Evolutionary conservation across 1,139 yeast genomes (phyloP).

Genomic region (Debaryomyces singareniensis): DNA sequence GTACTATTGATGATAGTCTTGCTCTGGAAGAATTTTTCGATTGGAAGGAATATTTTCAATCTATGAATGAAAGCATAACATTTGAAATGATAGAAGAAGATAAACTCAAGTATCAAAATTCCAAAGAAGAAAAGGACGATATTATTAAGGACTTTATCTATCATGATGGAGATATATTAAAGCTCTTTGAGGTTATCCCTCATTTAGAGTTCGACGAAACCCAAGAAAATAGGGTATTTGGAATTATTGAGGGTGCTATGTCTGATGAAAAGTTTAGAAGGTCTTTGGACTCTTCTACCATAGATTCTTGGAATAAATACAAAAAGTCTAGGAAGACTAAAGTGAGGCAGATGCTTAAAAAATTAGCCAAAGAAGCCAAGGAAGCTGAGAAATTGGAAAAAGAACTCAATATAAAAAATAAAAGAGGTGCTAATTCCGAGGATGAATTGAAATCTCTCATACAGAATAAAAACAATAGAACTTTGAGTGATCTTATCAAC

Average conservation of each 20-base stretch:
- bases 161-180: slow-evolving; percentile 64
- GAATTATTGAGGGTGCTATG: slow-evolving; percentile 39
- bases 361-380: slow-evolving; percentile 53
- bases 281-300: slow-evolving; percentile 19
- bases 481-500: slow-evolving; percentile 45
- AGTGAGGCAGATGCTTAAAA: slow-evolving; percentile 40
- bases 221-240: slow-evolving; percentile 56
- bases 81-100: slow-evolving; percentile 73
- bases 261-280: slow-evolving; percentile 24
- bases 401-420: slow-evolving; percentile 37
- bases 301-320: slow-evolving; percentile 49
- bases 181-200: slow-evolving; percentile 67
- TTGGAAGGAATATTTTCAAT: slow-evolving; percentile 64
- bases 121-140: slow-evolving; percentile 64
- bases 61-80: slow-evolving; percentile 56
- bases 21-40: slow-evolving; percentile 38
- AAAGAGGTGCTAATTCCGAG: slow-evolving; percentile 22
- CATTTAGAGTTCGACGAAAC: slow-evolving; percentile 62
- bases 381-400: slow-evolving; percentile 62
- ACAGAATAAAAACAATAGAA: slow-evolving; percentile 31
- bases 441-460: slow-evolving; percentile 48
- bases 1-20: slow-evolving; percentile 39
- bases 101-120: slow-evolving; percentile 52
- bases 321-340: slow-evolving; percentile 38
- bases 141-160: slow-evolving; percentile 51